Percentiles rank a stretch among this genome's conserved stretches.
Evolutionary conservation across 768 basidiomycete species (phyloP).

Genomic region (Hypsizygus marmoreus): DNA sequence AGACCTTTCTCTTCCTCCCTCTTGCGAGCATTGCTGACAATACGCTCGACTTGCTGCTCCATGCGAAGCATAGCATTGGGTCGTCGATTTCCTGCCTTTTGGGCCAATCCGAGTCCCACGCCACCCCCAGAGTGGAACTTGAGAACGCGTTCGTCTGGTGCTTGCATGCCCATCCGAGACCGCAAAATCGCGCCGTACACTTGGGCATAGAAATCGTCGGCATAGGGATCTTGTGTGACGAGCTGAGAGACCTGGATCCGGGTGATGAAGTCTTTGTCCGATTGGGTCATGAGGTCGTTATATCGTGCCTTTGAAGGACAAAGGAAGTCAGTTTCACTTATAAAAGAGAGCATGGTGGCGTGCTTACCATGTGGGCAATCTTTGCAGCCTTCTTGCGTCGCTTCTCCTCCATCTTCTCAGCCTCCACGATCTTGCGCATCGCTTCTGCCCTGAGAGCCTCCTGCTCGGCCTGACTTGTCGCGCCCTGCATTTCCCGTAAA

Average conservation of each 20-base stretch:
- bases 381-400: conserved; percentile 80
- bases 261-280: conserved; percentile 99
- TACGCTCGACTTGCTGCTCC: conserved; percentile 94
- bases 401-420: conserved; percentile 86
- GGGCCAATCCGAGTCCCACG: conserved; percentile 79
- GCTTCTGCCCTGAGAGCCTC: conserved; percentile 77
- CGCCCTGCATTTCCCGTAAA: conserved; percentile 62
- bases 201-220: conserved; percentile 98
- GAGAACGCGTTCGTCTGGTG: conserved; percentile 76
- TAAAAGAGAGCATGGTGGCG: neutral
- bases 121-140: conserved; percentile 85
- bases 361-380: conserved; percentile 82
- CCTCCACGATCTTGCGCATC: conserved; percentile 87
- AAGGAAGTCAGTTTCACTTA: conserved; percentile 8
- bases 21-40: conserved; percentile 88
- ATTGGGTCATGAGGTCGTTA: conserved; percentile 95
- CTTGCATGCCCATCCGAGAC: conserved; percentile 72
- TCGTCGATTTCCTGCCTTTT: conserved; percentile 66
- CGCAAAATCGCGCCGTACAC: conserved; percentile 87
- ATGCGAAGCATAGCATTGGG: conserved; percentile 90
- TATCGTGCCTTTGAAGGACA: conserved; percentile 67
- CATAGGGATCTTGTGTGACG: conserved; percentile 95
- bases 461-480: conserved; percentile 56
- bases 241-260: conserved; percentile 98
- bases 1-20: conserved; percentile 84